Evolutionary conservation across 306 rosid genomes (phyloP).

Genomic region (Echinosophora koreensis): DNA sequence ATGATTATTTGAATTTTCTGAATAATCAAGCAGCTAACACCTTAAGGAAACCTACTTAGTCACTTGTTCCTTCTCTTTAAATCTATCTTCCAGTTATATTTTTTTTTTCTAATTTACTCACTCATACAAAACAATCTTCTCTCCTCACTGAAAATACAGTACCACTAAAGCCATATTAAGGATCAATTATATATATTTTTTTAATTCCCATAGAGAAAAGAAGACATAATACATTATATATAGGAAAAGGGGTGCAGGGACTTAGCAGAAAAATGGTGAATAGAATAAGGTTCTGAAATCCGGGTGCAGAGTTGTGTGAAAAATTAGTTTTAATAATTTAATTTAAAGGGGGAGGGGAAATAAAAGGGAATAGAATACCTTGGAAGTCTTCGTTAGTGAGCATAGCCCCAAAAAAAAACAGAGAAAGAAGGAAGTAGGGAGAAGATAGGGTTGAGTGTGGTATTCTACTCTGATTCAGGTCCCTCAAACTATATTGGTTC

Average conservation of each 20-base stretch:
- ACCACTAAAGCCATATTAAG: neutral
- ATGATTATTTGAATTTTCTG: neutral
- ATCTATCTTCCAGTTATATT: too few relatives aligned
- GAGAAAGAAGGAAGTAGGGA: neutral
- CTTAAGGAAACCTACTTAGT: slow-evolving; percentile 21
- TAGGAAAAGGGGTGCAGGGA: neutral
- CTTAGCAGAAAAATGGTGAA: neutral
- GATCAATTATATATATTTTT: slow-evolving; percentile 9
- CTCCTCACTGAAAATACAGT: neutral
- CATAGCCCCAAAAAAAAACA: slow-evolving; percentile 47
- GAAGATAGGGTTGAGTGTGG: neutral
- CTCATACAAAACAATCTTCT: neutral
- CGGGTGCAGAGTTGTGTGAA: neutral
- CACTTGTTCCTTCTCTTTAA: neutral
- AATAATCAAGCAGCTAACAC: neutral
- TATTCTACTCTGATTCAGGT: neutral
- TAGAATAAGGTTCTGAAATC: neutral
- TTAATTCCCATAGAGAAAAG: neutral
- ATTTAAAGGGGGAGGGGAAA: neutral
- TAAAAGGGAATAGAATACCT: slow-evolving; percentile 42
- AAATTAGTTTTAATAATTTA: neutral
- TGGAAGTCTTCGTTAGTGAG: slow-evolving; percentile 62
- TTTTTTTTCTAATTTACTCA: neutral
- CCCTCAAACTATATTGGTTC: neutral
- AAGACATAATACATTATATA: neutral